phyloP scores from a whole-genome alignment of 495 filamentous ascomycete genomes.

The Bathelium albidoporum region DNA sequence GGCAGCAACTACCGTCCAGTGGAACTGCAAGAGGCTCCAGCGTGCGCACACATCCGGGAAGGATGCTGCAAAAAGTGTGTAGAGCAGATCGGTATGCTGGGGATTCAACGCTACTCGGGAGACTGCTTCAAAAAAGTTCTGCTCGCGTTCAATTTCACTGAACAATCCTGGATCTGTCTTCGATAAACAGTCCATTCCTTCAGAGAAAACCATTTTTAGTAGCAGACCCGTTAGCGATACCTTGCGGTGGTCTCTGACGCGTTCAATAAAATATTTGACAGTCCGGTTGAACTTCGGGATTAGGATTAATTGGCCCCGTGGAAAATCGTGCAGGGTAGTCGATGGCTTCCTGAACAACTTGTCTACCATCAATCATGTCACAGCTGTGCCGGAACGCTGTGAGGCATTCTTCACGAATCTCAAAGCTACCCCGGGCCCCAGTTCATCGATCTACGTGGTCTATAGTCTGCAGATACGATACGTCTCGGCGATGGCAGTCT shows the following conservation, averaged over 20 bases:
- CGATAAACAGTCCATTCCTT: conserved; percentile 39
- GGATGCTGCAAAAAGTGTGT: conserved; percentile 55
- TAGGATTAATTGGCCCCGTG: neutral
- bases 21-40: conserved; percentile 48
- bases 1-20: conserved; percentile 50
- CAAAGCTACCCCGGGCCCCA: conserved; percentile 13
- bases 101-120: conserved; percentile 56
- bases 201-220: conserved; percentile 36
- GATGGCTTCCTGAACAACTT: neutral
- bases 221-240: conserved; percentile 19
- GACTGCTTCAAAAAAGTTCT: conserved; percentile 60
- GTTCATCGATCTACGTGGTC: neutral
- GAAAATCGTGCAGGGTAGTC: neutral
- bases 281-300: neutral
- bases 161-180: conserved; percentile 48
- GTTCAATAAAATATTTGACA: neutral
- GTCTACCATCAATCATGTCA: conserved; percentile 40
- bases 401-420: conserved; percentile 45
- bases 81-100: conserved; percentile 54
- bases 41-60: conserved; percentile 71
- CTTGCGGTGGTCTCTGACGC: neutral
- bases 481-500: conserved; percentile 57
- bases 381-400: conserved; percentile 47
- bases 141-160: conserved; percentile 51
- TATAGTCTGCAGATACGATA: conserved; percentile 12